Conservation (phyloP, 2,329 filamentous ascomycete species). For the Hymenoscyphus scutula region DNA sequence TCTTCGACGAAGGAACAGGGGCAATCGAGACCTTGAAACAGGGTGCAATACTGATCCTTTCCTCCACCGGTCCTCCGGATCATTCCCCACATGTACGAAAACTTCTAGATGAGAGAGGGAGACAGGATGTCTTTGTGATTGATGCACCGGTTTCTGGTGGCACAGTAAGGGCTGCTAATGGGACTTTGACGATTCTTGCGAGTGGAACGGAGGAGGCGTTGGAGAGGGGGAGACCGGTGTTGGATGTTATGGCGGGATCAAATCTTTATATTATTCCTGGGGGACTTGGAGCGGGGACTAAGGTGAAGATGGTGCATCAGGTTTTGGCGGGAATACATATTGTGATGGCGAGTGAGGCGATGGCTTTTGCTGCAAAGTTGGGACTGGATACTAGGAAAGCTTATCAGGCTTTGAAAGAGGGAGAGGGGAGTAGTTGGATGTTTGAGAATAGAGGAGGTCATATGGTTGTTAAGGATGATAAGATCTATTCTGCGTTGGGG, state of each 20-base stretch:
- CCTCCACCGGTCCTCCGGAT: slow-evolving; percentile 67
- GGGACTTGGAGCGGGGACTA: slow-evolving; percentile 57
- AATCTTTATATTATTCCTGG: slow-evolving; percentile 64
- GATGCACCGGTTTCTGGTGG: slow-evolving; percentile 74
- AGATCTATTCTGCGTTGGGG: slow-evolving; percentile 37
- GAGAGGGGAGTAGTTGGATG: slow-evolving; percentile 46
- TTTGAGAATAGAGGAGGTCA: slow-evolving; percentile 55
- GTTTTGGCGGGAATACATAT: slow-evolving; percentile 63
- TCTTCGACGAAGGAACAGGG: slow-evolving; percentile 58
- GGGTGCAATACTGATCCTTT: slow-evolving; percentile 59
- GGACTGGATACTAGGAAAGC: slow-evolving; percentile 48
- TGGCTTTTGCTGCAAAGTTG: slow-evolving; percentile 56
- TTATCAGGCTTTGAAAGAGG: slow-evolving; percentile 38
- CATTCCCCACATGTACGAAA: slow-evolving; percentile 61
- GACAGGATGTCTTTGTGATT: slow-evolving; percentile 64
- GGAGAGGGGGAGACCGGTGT: slow-evolving; percentile 53
- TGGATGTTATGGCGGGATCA: slow-evolving; percentile 57
- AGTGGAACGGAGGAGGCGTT: slow-evolving; percentile 58
- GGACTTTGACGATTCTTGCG: slow-evolving; percentile 74
- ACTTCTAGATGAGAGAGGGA: slow-evolving; percentile 52
- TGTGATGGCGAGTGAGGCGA: slow-evolving; percentile 56
- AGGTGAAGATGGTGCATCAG: slow-evolving; percentile 65
- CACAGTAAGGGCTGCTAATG: slow-evolving; percentile 63
- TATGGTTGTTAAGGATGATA: slow-evolving; percentile 51
- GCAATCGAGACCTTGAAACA: slow-evolving; percentile 51